Percentiles rank a stretch among this genome's conserved stretches.
phyloP scores from a whole-genome alignment of 345 rosid species.

The Aurinia saxatilis region DNA sequence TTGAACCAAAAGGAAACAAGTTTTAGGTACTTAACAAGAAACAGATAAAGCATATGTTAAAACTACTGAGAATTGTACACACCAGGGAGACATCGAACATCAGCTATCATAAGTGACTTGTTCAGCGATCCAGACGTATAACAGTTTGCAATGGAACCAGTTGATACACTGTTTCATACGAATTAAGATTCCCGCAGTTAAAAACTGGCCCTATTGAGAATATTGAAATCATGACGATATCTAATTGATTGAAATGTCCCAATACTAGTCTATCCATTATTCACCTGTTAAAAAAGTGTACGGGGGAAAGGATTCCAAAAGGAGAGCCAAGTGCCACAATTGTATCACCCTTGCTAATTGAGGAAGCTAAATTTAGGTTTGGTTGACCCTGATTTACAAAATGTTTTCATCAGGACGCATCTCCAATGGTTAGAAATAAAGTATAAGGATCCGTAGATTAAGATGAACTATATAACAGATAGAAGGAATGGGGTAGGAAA shows the following conservation, averaged over 20 bases:
- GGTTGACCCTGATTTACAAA: conserved; percentile 49
- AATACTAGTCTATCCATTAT: not conserved
- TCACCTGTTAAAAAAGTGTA: conserved; percentile 89
- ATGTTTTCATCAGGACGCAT: conserved; percentile 2
- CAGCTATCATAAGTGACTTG: conserved; percentile 75
- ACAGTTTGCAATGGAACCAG: conserved; percentile 75
- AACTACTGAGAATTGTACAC: conserved; percentile 23
- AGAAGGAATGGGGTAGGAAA: not conserved
- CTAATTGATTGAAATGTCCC: not conserved
- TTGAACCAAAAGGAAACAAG: conserved; percentile 10
- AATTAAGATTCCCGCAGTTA: conserved; percentile 5
- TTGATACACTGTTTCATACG: conserved; percentile 56
- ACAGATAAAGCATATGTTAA: conserved; percentile 8
- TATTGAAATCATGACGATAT: not conserved
- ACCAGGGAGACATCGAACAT: conserved; percentile 96
- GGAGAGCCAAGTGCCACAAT: conserved; percentile 90
- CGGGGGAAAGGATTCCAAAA: conserved; percentile 80
- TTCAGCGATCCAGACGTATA: conserved; percentile 56
- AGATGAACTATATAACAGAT: not conserved
- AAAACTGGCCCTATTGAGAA: not conserved
- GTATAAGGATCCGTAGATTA: not conserved
- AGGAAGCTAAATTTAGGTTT: conserved; percentile 31
- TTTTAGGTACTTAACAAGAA: conserved; percentile 11
- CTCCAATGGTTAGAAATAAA: not conserved
- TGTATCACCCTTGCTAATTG: conserved; percentile 52